A percentile compares a stretch with the other conserved stretches of the same genome.
Conservation (phyloP, 495 filamentous ascomycete genomes). For the Hypoxylon crocopeplum region DNA sequence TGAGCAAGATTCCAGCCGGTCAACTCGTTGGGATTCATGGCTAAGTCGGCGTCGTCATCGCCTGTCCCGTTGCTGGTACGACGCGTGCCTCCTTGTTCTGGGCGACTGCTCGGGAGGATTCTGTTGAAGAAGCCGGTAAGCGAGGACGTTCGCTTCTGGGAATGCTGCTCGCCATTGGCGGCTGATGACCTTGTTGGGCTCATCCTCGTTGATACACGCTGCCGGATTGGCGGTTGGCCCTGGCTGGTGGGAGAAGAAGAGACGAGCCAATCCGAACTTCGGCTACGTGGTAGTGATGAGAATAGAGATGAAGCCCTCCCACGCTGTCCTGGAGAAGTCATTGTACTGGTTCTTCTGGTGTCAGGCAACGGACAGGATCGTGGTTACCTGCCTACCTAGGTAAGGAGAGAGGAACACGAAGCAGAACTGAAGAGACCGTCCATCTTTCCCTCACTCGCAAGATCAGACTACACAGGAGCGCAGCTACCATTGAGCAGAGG, state of each 20-base stretch:
- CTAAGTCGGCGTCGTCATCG: conserved; percentile 24
- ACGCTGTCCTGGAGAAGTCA: conserved; percentile 16
- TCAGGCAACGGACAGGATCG: conserved; percentile 2
- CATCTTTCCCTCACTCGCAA: conserved; percentile 16
- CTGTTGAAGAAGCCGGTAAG: conserved; percentile 41
- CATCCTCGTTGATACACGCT: conserved; percentile 23
- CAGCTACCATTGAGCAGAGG: not conserved
- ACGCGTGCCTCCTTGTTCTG: conserved; percentile 51
- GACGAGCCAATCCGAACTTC: conserved; percentile 19
- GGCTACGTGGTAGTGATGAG: conserved; percentile 13
- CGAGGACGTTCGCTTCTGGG: conserved; percentile 40
- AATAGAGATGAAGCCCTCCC: conserved; percentile 28
- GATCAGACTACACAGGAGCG: conserved; percentile 2
- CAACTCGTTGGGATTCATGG: conserved; percentile 23
- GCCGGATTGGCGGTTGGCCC: conserved; percentile 24
- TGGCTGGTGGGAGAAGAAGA: conserved; percentile 21
- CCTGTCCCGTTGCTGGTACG: conserved; percentile 31
- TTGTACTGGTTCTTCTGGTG: conserved; percentile 3
- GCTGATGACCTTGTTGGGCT: conserved; percentile 10
- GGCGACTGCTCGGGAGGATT: conserved; percentile 50
- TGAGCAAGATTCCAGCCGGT: conserved; percentile 38
- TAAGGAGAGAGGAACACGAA: conserved; percentile 10
- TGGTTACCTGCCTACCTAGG: conserved; percentile 15
- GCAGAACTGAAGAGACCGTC: conserved; percentile 10
- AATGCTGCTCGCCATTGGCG: not conserved